A percentile compares a stretch with the other conserved stretches of the same genome.
Conservation (phyloP, 371 early-diverging fungal genomes). For the Smittium culicis region DNA sequence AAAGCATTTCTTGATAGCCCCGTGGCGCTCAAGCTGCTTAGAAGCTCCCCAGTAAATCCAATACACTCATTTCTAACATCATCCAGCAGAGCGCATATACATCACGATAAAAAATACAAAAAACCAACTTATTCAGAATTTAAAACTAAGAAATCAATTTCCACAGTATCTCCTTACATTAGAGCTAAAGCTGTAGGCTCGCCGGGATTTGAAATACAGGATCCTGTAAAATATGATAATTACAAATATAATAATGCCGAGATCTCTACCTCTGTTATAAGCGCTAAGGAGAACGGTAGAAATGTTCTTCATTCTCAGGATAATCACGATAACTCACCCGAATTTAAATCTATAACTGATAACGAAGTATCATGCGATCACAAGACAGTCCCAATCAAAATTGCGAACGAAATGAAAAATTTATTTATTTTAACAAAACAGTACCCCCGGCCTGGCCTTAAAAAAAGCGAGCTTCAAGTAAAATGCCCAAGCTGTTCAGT, state of each 20-base stretch:
- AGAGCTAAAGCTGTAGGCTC: not conserved
- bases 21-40: no score
- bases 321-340: not conserved
- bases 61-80: no score
- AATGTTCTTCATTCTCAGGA: not conserved
- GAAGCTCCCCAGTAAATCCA: no score
- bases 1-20: no score
- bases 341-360: not conserved
- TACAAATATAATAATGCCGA: not conserved
- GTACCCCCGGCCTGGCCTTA: slow-evolving; percentile 31
- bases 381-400: not conserved
- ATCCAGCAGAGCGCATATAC: no score
- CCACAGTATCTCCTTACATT: not conserved
- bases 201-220: not conserved
- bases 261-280: not conserved
- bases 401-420: slow-evolving; percentile 9
- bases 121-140: no score
- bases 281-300: not conserved
- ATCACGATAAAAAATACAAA: no score
- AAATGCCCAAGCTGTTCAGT: slow-evolving; percentile 32
- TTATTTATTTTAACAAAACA: slow-evolving; percentile 15
- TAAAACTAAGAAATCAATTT: not conserved
- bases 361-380: not conserved
- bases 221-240: not conserved
- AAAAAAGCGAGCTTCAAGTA: slow-evolving; percentile 29